Evolutionary conservation across 179 eudicot genomes (phyloP), one percentile per base, ranked within the genome.

Genomic region (Beta macrorhiza): DNA sequence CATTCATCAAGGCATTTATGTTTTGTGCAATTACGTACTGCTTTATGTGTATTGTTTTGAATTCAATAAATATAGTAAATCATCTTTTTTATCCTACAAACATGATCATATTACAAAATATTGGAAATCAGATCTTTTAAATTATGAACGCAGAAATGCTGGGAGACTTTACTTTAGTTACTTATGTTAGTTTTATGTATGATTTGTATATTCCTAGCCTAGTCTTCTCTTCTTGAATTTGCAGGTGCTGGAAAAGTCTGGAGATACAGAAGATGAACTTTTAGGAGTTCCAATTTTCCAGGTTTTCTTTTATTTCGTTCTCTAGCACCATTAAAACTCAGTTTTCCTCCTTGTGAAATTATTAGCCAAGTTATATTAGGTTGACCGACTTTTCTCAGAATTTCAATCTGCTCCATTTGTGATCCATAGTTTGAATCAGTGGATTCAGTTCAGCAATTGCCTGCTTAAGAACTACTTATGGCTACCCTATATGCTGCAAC

Each of bases 281-380:
- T 6, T 19, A 57, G 65, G 65, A 58, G 52, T 75, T 57, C 77
- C 78, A 2, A 65, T 75, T 75, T 74, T 75, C 25, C 78, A 75
- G 78, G 78, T 75, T 75, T 75, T 37, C 32, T 75, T 75, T 51
- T 57, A 19, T 51, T 22, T 12, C n/a, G 19, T 42, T 67, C 10
- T 45, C 55, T 5, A 16, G 0, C 19, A 45, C 5, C 45, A 65
- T 44, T 25, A 63, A 63, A 65, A 25, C 17, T 12, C 42, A 22
- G 14, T 10, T 25, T 25, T 20, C 0, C 5, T 62, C 8, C 69
- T 29, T 8, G 8, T 42, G 73, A 8, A 37, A 42, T 6, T 69
- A 64, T 69, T 69, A 3, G 1, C 53, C 73, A 19, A 69, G n/a
- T 16, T 42, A 69, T 42, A 15, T 16, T 16, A 15, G n/a, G 16